Conservation (phyloP, 768 basidiomycete genomes). For the Russula sp. region DNA sequence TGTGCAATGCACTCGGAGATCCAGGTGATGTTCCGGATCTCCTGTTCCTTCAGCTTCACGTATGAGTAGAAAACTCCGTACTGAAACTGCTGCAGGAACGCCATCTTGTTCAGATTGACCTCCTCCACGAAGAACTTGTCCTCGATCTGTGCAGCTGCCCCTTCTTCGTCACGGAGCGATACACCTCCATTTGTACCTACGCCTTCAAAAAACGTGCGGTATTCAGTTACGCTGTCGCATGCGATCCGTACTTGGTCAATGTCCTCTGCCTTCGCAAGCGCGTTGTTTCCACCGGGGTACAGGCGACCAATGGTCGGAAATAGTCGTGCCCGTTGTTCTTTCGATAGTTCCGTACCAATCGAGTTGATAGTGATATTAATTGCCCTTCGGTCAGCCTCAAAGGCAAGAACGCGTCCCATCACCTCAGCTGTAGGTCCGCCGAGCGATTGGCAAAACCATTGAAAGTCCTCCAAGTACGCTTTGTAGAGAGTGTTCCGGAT, state of each 20-base stretch:
- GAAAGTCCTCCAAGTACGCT: constrained; percentile 96
- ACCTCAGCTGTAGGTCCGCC: constrained; percentile 83
- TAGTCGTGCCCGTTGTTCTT: constrained; percentile 89
- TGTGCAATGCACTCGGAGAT: constrained; percentile 98
- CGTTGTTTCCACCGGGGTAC: constrained; percentile 93
- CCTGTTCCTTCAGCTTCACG: constrained; percentile 87
- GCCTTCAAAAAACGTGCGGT: constrained; percentile 82
- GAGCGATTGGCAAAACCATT: constrained; percentile 70
- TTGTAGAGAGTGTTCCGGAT: constrained; percentile 99
- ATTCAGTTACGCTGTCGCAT: constrained; percentile 85
- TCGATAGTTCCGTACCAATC: constrained; percentile 88
- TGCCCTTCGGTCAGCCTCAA: constrained; percentile 94
- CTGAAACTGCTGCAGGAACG: constrained; percentile 97
- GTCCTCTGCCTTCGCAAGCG: constrained; percentile 89
- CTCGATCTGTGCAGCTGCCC: constrained; percentile 65
- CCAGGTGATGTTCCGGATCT: constrained; percentile 84
- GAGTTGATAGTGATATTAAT: constrained; percentile 99
- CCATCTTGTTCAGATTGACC: constrained; percentile 88
- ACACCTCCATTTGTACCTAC: constrained; percentile 30
- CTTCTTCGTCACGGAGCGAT: constrained; percentile 28
- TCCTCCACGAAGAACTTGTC: constrained; percentile 93
- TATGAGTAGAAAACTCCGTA: constrained; percentile 90
- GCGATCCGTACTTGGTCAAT: constrained; percentile 85
- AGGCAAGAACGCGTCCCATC: constrained; percentile 87
- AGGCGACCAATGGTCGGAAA: constrained; percentile 92